Evolutionary conservation across 2,329 filamentous ascomycete species (phyloP).

Genomic region (Aureobasidium uvarum): DNA sequence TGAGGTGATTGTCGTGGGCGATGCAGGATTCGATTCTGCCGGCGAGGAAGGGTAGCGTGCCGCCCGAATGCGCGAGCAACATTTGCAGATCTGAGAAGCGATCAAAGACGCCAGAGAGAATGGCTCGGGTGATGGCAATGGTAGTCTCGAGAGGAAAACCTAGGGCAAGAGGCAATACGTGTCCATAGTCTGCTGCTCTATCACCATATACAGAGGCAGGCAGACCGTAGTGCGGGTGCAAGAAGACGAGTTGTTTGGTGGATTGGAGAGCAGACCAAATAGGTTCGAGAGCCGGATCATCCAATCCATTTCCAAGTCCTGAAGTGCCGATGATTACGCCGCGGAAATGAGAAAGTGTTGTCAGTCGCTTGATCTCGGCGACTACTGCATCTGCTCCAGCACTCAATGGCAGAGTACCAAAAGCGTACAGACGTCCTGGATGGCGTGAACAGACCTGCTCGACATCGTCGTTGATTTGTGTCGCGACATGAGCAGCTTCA

Average conservation of each 20-base stretch:
- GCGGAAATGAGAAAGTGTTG: constrained; percentile 63
- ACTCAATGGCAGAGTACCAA: constrained; percentile 76
- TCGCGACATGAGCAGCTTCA: constrained; percentile 61
- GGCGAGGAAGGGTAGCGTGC: constrained; percentile 83
- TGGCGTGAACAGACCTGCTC: constrained; percentile 66
- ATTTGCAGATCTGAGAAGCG: constrained; percentile 66
- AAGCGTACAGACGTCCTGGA: constrained; percentile 72
- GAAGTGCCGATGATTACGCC: constrained; percentile 88
- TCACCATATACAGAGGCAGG: constrained; percentile 77
- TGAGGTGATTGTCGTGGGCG: constrained; percentile 73
- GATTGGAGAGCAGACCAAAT: constrained; percentile 69
- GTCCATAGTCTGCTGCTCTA: constrained; percentile 68
- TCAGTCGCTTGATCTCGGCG: constrained; percentile 63
- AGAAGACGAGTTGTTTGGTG: constrained; percentile 66
- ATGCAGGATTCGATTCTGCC: constrained; percentile 87
- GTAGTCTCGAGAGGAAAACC: constrained; percentile 93
- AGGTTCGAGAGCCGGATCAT: constrained; percentile 70
- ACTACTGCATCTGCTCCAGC: constrained; percentile 62
- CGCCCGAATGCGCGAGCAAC: constrained; percentile 82
- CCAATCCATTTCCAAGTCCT: constrained; percentile 74
- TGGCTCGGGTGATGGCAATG: constrained; percentile 83
- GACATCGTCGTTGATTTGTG: constrained; percentile 73
- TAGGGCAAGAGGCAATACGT: constrained; percentile 79
- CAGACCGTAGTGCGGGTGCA: constrained; percentile 91
- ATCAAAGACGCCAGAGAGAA: constrained; percentile 82